Evolutionary conservation across 371 early-diverging fungal species (phyloP).

Genomic region (Choanephora cucurbitarum): DNA sequence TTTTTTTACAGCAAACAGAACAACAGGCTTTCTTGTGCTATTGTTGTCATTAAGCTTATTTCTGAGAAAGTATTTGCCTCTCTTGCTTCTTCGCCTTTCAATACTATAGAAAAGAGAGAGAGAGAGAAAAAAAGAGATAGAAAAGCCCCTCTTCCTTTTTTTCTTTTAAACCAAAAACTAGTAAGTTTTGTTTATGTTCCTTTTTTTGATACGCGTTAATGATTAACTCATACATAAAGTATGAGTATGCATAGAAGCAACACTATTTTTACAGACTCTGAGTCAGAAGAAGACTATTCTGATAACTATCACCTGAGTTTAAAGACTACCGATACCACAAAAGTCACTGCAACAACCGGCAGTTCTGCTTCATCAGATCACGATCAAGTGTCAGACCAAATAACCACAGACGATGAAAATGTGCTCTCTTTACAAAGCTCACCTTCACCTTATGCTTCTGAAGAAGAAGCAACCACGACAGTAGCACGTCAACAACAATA

Average conservation of each 20-base stretch:
- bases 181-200: not conserved
- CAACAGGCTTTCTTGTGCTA: too few species aligned
- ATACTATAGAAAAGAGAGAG: too few species aligned
- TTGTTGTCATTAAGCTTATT: too few species aligned
- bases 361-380: not conserved
- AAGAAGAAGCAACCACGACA: constrained; percentile 1
- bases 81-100: too few species aligned
- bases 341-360: not conserved
- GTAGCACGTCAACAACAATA: constrained; percentile 5
- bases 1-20: too few species aligned
- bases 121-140: too few species aligned
- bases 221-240: not conserved
- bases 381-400: not conserved
- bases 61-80: too few species aligned
- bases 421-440: constrained; percentile 20
- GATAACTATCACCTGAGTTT: not conserved
- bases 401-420: constrained; percentile 14
- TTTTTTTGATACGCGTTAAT: not conserved
- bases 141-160: too few species aligned
- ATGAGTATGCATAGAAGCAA: constrained; percentile 12
- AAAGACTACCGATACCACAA: not conserved
- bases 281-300: constrained; percentile 14
- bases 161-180: not conserved
- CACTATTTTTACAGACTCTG: constrained; percentile 16
- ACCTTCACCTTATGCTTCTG: constrained; percentile 13